phyloP scores from a whole-genome alignment of 140 eudicot genomes.

The Oenanthe javanica region DNA sequence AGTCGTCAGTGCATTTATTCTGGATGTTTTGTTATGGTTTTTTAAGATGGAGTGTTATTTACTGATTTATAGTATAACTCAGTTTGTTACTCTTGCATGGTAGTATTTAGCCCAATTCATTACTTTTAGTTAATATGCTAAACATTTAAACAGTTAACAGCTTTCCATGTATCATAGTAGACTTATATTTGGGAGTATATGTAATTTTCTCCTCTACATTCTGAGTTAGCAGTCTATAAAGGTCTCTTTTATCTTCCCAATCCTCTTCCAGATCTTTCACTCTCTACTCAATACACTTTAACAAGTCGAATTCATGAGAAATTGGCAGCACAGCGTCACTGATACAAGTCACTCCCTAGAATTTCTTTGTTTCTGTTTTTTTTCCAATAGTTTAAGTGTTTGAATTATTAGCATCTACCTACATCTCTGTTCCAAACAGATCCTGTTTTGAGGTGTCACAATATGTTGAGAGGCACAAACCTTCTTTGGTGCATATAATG shows the following conservation, averaged over 20 bases:
- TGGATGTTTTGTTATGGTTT: not conserved
- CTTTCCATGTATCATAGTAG: not conserved
- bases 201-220: not conserved
- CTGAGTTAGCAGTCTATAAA: not conserved
- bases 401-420: not conserved
- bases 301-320: slow-evolving; percentile 1
- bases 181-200: not conserved
- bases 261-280: not conserved
- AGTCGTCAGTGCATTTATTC: not conserved
- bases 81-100: not conserved
- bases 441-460: not conserved
- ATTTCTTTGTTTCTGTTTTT: not conserved
- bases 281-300: not conserved
- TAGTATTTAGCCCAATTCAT: not conserved
- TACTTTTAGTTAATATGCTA: not conserved
- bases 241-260: not conserved
- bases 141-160: not conserved
- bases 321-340: slow-evolving; percentile 3
- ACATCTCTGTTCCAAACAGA: not conserved
- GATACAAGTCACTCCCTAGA: not conserved
- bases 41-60: no score
- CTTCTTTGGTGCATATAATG: not conserved
- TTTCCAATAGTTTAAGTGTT: not conserved
- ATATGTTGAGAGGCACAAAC: not conserved
- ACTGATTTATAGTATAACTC: no score